Percentiles rank a stretch among this genome's conserved stretches.
These are phyloP conservation scores for Vicia villosa DNA, from an alignment of 306 rosid genomes.

Conservation along the genomic window DNA sequence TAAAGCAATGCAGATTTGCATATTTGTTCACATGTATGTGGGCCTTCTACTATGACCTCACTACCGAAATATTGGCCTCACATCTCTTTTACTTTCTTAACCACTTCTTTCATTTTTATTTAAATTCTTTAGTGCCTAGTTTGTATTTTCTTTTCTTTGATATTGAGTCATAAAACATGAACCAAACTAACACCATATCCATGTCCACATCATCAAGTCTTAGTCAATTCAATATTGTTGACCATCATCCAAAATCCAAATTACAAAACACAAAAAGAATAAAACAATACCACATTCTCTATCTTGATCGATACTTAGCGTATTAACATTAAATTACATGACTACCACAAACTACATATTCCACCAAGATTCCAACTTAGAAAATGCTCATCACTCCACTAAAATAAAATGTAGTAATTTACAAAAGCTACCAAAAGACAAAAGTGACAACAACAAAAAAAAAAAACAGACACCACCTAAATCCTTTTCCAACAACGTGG, in stretches of 20 bases:
- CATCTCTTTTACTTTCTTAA: slow-evolving; percentile 19
- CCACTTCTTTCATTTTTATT: neutral
- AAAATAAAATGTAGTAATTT: neutral
- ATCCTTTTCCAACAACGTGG: slow-evolving; percentile 56
- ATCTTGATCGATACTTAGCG: slow-evolving; percentile 27
- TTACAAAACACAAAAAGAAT: slow-evolving; percentile 32
- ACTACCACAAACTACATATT: slow-evolving; percentile 33
- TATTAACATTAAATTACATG: slow-evolving; percentile 33
- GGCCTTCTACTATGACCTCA: slow-evolving; percentile 27
- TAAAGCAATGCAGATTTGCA: too few relatives aligned
- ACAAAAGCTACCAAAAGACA: slow-evolving; percentile 38
- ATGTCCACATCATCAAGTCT: slow-evolving; percentile 29
- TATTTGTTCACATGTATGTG: slow-evolving; percentile 27
- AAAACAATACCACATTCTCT: slow-evolving; percentile 31
- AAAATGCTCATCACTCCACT: slow-evolving; percentile 26
- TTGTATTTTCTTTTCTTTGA: slow-evolving; percentile 1
- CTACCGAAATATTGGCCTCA: slow-evolving; percentile 18
- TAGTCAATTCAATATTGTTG: slow-evolving; percentile 34
- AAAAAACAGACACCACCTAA: slow-evolving; percentile 30
- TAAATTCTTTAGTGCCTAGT: neutral
- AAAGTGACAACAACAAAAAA: slow-evolving; percentile 13
- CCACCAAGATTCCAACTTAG: slow-evolving; percentile 34
- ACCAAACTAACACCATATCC: slow-evolving; percentile 6
- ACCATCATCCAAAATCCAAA: slow-evolving; percentile 33
- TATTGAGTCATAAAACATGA: neutral